These are phyloP conservation scores for Sicyos baderoa DNA, from an alignment of 306 rosid genomes.

Conservation along the genomic window DNA sequence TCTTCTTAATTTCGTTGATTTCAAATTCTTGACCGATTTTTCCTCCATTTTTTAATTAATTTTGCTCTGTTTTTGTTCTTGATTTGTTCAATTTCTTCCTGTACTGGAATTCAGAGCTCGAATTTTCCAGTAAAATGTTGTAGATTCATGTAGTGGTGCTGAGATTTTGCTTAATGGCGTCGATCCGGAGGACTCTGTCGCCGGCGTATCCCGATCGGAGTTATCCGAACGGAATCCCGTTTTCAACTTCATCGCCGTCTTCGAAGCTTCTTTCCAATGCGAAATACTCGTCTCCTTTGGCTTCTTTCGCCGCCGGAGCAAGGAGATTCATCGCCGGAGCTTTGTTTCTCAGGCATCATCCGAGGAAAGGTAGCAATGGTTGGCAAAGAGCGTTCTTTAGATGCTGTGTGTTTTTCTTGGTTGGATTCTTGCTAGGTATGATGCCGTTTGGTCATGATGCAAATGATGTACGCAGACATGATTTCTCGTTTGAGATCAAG, in stretches of 20 bases:
- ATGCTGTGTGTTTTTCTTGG: slow-evolving; percentile 53
- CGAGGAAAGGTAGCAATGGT: slow-evolving; percentile 38
- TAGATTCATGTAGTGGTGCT: slow-evolving; percentile 15
- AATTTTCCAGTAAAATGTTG: not conserved
- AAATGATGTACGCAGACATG: slow-evolving; percentile 34
- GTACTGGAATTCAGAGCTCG: not conserved
- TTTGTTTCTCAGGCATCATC: slow-evolving; percentile 32
- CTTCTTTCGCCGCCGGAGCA: slow-evolving; percentile 29
- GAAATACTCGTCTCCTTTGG: slow-evolving; percentile 43
- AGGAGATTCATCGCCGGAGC: slow-evolving; percentile 35
- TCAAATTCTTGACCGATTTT: no score
- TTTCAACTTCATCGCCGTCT: slow-evolving; percentile 50
- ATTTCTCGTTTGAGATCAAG: no score
- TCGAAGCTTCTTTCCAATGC: slow-evolving; percentile 44
- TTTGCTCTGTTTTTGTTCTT: not conserved
- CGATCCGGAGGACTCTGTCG: slow-evolving; percentile 76
- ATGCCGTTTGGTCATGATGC: slow-evolving; percentile 55
- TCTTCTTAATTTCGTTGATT: no score
- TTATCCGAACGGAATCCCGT: slow-evolving; percentile 41
- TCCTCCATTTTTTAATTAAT: not conserved
- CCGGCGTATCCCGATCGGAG: slow-evolving; percentile 68
- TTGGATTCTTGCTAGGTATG: slow-evolving; percentile 67
- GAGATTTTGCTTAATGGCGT: slow-evolving; percentile 44
- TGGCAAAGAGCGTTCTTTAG: slow-evolving; percentile 46
- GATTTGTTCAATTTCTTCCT: not conserved